Percentiles rank a stretch among this genome's conserved stretches.
These are phyloP conservation scores for Alternaria tenuissima DNA, from an alignment of 2,329 filamentous ascomycete species.

Conservation along the genomic window DNA sequence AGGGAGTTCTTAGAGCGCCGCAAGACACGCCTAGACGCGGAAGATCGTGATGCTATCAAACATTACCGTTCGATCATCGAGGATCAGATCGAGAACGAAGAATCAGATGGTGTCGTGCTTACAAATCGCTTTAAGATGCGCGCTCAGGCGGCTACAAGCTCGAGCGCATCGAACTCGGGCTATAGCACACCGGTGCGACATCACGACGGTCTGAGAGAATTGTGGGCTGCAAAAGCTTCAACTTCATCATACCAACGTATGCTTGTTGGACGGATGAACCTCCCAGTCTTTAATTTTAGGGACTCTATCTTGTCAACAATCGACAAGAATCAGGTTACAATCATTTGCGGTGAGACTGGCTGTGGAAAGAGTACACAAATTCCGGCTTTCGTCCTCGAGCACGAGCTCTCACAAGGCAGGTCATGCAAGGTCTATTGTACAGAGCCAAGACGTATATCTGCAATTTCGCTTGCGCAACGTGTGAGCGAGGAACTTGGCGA, in stretches of 20 bases:
- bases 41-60: constrained; percentile 74
- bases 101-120: constrained; percentile 68
- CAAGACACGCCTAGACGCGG: constrained; percentile 73
- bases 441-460: constrained; percentile 93
- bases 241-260: constrained; percentile 74
- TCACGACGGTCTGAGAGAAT: constrained; percentile 55
- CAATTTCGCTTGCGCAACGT: constrained; percentile 89
- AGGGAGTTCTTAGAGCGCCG: constrained; percentile 75
- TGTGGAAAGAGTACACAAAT: constrained; percentile 98
- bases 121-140: constrained; percentile 74
- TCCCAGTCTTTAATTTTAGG: constrained; percentile 90
- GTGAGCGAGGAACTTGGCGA: constrained; percentile 97
- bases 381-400: constrained; percentile 91
- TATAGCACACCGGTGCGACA: constrained; percentile 37
- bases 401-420: constrained; percentile 81
- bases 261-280: constrained; percentile 77
- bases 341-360: constrained; percentile 95
- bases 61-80: constrained; percentile 75
- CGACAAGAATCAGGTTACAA: constrained; percentile 82
- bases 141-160: constrained; percentile 38
- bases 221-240: constrained; percentile 63
- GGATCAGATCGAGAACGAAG: constrained; percentile 66
- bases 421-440: constrained; percentile 94
- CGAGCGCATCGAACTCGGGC: constrained; percentile 40
- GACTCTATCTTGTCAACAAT: constrained; percentile 80